Evolutionary conservation across 768 basidiomycete species (phyloP).

Genomic region (Mycena latifolia): DNA sequence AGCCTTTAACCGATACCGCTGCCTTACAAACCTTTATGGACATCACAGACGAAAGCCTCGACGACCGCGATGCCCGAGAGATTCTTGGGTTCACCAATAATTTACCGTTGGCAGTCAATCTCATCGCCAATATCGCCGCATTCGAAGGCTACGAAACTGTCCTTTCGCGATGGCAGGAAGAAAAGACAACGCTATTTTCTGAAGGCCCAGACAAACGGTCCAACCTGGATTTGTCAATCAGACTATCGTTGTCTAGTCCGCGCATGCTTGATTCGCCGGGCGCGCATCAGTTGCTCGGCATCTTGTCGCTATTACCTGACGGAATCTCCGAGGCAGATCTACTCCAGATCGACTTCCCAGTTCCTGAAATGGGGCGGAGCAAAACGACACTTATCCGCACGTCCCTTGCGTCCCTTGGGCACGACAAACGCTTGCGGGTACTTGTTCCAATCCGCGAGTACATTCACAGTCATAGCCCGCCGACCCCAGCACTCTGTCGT

Average conservation of each 20-base stretch:
- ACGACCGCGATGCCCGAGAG: conserved; percentile 2
- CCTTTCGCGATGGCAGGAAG: conserved; percentile 19
- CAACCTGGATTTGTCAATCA: conserved; percentile 26
- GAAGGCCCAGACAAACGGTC: conserved; percentile 26
- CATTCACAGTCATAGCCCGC: conserved; percentile 1
- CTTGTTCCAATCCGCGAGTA: conserved; percentile 26
- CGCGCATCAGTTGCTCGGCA: conserved; percentile 11
- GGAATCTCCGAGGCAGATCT: conserved; percentile 23
- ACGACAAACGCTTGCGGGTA: conserved; percentile 12
- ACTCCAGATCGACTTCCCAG: conserved; percentile 6
- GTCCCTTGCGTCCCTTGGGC: conserved; percentile 11
- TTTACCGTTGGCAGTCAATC: conserved; percentile 15
- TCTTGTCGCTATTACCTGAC: conserved; percentile 27
- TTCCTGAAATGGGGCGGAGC: conserved; percentile 7
- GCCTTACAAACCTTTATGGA: conserved; percentile 11
- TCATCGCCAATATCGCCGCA: conserved; percentile 21
- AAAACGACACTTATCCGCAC: conserved; percentile 22
- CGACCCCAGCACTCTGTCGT: conserved; percentile 15
- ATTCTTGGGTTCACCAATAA: conserved; percentile 12
- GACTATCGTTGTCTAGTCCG: conserved; percentile 23
- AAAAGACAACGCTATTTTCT: conserved; percentile 22
- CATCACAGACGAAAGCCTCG: conserved; percentile 7
- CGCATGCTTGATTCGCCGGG: conserved; percentile 15
- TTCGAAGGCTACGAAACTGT: conserved; percentile 21
- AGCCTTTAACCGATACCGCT: conserved; percentile 13